Base-by-base conservation (phyloP, 1,284 basidiomycete genomes). In the Papiliotrema terrestris region DNA sequence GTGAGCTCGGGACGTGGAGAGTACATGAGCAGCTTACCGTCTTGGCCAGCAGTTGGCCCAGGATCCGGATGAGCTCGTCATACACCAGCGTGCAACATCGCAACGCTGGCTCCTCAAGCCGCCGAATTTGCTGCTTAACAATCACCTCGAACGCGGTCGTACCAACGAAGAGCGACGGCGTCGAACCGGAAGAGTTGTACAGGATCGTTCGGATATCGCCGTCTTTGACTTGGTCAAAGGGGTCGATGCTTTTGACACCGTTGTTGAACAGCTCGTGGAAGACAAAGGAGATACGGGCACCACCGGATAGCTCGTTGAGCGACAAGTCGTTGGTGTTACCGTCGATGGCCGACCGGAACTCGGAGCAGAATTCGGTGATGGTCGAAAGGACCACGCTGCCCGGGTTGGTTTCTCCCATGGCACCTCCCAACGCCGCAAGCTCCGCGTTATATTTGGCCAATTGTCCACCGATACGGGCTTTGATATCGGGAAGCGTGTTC, bases 231-330 rank as follows among this genome's bases (percentile, higher is more conserved):
- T 94, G 90, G 77, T 98, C 95, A 69, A 97, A 98, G 2, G 95
- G 95, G 80, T 98, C 95, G 70, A 98, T 92, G 60, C 82, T 85
- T 81, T 88, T 94, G 73, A 98, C 84, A 61, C 95, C 95, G 71
- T 90, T 94, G 79, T 93, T 94, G 83, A 91, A 98, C 55, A 98
- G 79, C 76, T 98, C 95, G 75, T 98, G 95, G 83, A 93, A 98
- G 55, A 98, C 95, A 69, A 97, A 98, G 68, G 87, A 89, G 81
- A 98, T 97, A 78, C 95, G 86, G 35, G 95, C 95, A 78, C 95
- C 95, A 69, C 95, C 95, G 17, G 90, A 92, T 23, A 98, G 83
- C 78, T 98, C 95, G 71, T 96, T 96, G 68, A 96, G 75, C 5
- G 89, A 89, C 45, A 98, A 78, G 72, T 98, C 95, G 73, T 95